Conservation (phyloP, 805 yeast species). For the Hanseniaspora vineae region DNA sequence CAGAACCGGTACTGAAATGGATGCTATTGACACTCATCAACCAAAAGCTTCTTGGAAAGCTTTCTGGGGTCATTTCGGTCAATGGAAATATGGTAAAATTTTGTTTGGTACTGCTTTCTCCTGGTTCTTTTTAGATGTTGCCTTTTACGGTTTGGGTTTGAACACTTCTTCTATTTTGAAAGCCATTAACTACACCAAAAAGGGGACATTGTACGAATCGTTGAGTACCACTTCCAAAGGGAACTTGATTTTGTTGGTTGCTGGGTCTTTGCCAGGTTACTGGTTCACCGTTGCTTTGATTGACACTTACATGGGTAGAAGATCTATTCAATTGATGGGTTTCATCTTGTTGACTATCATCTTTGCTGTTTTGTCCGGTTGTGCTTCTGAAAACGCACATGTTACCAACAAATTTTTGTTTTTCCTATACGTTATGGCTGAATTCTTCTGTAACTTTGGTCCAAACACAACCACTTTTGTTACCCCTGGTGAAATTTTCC, state of each 20-base stretch:
- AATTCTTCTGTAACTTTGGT: constrained; percentile 85
- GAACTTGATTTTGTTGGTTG: constrained; percentile 84
- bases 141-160: constrained; percentile 78
- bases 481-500: constrained; percentile 85
- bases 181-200: constrained; percentile 74
- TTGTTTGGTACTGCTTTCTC: constrained; percentile 82
- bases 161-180: constrained; percentile 69
- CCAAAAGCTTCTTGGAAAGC: constrained; percentile 76
- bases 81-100: constrained; percentile 82
- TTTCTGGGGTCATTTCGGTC: constrained; percentile 57
- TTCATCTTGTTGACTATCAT: constrained; percentile 58
- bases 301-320: constrained; percentile 66
- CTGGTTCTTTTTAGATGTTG: constrained; percentile 86
- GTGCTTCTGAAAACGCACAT: constrained; percentile 76
- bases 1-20: constrained; percentile 40
- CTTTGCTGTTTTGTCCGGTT: constrained; percentile 28
- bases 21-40: constrained; percentile 28
- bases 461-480: constrained; percentile 89
- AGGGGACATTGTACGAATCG: constrained; percentile 52
- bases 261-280: constrained; percentile 92
- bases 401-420: constrained; percentile 33
- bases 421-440: constrained; percentile 56
- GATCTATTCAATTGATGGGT: constrained; percentile 67
- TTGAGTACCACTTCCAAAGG: constrained; percentile 78
- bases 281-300: constrained; percentile 75